phyloP scores from a whole-genome alignment of 2,329 filamentous ascomycete species.

The Ascochyta pisi region DNA sequence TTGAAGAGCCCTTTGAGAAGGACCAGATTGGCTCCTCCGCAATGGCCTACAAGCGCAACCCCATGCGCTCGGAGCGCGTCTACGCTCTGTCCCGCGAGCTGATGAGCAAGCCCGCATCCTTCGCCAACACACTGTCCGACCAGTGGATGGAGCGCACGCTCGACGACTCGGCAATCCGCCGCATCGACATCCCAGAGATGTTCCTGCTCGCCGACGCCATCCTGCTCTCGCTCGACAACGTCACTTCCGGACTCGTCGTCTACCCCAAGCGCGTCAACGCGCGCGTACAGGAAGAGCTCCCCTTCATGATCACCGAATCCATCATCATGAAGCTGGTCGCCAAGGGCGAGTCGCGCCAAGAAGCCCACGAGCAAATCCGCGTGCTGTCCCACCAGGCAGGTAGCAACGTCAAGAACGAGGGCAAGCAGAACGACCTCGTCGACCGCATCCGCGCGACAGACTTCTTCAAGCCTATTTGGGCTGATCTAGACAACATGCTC shows the following conservation, averaged over 20 bases:
- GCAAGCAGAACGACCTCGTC: conserved; percentile 80
- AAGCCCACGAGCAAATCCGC: conserved; percentile 84
- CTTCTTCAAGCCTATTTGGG: conserved; percentile 77
- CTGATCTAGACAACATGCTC: conserved; percentile 71
- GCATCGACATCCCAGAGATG: conserved; percentile 58
- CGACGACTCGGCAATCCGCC: conserved; percentile 75
- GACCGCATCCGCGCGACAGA: conserved; percentile 73
- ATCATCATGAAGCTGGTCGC: conserved; percentile 71
- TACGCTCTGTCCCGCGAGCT: conserved; percentile 65
- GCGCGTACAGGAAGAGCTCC: conserved; percentile 73
- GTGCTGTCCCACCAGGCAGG: conserved; percentile 80
- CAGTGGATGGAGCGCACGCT: conserved; percentile 83
- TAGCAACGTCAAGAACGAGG: conserved; percentile 73
- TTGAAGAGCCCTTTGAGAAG: conserved; percentile 84
- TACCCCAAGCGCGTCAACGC: conserved; percentile 76
- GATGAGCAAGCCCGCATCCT: conserved; percentile 61
- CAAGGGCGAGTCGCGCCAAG: conserved; percentile 75
- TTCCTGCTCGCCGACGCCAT: conserved; percentile 63
- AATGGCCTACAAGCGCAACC: conserved; percentile 71
- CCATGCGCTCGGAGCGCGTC: conserved; percentile 66
- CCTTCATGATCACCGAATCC: conserved; percentile 79
- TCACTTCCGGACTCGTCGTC: conserved; percentile 75
- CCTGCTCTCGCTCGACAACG: conserved; percentile 72
- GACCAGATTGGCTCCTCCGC: conserved; percentile 62
- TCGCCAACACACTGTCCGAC: conserved; percentile 68